These are phyloP conservation scores for Candida sithepensis DNA, from an alignment of 805 yeast species.

Conservation along the genomic window DNA sequence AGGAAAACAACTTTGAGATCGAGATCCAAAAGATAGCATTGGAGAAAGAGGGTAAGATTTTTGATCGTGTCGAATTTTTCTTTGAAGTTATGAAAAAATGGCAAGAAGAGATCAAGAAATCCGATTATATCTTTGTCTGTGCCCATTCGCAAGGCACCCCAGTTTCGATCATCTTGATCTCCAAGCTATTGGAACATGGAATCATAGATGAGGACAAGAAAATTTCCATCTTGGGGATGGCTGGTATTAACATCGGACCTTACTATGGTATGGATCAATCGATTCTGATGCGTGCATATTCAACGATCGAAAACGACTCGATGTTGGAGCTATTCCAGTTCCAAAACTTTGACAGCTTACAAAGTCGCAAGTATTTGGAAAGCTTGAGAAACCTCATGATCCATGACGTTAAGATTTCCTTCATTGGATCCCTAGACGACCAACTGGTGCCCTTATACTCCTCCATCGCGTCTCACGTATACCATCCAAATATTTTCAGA, in stretches of 20 bases:
- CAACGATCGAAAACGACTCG: conserved; percentile 86
- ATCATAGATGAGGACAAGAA: conserved; percentile 39
- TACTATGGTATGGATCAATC: conserved; percentile 86
- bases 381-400: conserved; percentile 61
- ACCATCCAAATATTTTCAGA: conserved; percentile 86
- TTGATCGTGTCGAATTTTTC: conserved; percentile 80
- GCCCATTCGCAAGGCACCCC: conserved; percentile 97
- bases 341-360: conserved; percentile 69
- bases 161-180: conserved; percentile 76
- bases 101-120: conserved; percentile 40
- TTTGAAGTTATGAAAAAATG: conserved; percentile 68
- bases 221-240: conserved; percentile 85
- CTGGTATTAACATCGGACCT: conserved; percentile 93
- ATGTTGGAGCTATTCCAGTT: conserved; percentile 83
- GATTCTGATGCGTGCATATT: conserved; percentile 79
- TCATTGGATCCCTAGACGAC: conserved; percentile 88
- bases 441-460: conserved; percentile 93
- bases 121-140: conserved; percentile 88
- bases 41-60: conserved; percentile 89
- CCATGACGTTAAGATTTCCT: conserved; percentile 71
- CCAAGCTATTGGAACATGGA: conserved; percentile 65
- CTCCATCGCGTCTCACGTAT: conserved; percentile 73
- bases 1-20: conserved; percentile 38
- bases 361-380: conserved; percentile 66
- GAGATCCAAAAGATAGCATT: conserved; percentile 86